Conservation (phyloP, 192 early-diverging fungal genomes). For the Linnemannia hyalina region DNA sequence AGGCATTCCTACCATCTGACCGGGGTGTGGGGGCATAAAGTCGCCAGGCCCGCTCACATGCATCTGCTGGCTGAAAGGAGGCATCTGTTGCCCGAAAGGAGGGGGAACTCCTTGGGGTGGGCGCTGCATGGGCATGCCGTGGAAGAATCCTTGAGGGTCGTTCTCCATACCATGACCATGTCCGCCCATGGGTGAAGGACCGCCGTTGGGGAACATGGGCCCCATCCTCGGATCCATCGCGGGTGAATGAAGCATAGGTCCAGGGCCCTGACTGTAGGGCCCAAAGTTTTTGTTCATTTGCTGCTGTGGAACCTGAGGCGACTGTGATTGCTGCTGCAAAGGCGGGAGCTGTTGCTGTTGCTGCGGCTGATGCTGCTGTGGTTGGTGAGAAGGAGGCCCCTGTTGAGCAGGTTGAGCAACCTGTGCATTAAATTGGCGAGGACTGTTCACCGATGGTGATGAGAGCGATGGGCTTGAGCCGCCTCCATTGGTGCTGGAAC, state of each 20-base stretch:
- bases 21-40: conserved; percentile 50
- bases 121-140: conserved; percentile 50
- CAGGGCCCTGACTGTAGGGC: conserved; percentile 34
- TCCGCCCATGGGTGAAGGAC: conserved; percentile 34
- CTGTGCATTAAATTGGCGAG: conserved; percentile 40
- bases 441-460: conserved; percentile 36
- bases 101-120: conserved; percentile 39
- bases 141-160: conserved; percentile 39
- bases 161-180: conserved; percentile 39
- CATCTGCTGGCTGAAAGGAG: conserved; percentile 52
- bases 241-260: conserved; percentile 41
- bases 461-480: conserved; percentile 45
- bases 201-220: conserved; percentile 38
- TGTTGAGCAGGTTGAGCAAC: conserved; percentile 7
- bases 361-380: conserved; percentile 13
- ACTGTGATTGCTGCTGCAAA: conserved; percentile 19
- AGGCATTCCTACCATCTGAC: conserved; percentile 52
- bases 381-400: not conserved
- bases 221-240: conserved; percentile 47
- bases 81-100: conserved; percentile 49
- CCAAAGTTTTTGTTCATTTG: conserved; percentile 47
- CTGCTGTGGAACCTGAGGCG: conserved; percentile 16
- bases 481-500: conserved; percentile 26
- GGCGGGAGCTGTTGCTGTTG: conserved; percentile 24
- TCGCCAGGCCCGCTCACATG: conserved; percentile 53